A percentile compares a stretch with the other conserved stretches of the same genome.
These are phyloP conservation scores for Murraya paniculata DNA, from an alignment of 345 rosid species.

Conservation along the genomic window DNA sequence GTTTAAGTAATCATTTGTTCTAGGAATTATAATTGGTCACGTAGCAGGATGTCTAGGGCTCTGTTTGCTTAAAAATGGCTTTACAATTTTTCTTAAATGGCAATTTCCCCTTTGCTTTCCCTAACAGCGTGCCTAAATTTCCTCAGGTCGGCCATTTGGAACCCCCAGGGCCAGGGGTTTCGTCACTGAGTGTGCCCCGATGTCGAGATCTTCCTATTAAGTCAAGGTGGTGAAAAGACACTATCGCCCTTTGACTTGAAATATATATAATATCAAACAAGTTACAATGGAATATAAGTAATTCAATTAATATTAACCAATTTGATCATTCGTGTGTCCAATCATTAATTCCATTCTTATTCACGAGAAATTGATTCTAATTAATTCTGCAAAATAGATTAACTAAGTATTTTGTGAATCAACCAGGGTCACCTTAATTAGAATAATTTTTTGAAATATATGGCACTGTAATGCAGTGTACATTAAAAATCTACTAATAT, in stretches of 20 bases:
- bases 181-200: not conserved
- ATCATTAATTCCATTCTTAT: too few relatives aligned
- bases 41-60: not conserved
- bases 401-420: too few relatives aligned
- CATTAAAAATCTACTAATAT: too few relatives aligned
- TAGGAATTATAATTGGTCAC: not conserved
- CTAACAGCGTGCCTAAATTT: slow-evolving; percentile 19
- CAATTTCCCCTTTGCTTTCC: slow-evolving; percentile 27
- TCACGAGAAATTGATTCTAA: too few relatives aligned
- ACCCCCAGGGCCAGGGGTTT: not conserved
- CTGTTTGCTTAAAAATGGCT: slow-evolving; percentile 2
- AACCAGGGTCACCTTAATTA: too few relatives aligned
- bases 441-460: too few relatives aligned
- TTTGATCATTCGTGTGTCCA: too few relatives aligned
- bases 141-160: slow-evolving; percentile 10
- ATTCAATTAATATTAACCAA: too few relatives aligned
- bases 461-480: too few relatives aligned
- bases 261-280: not conserved
- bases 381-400: too few relatives aligned
- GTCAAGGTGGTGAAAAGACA: not conserved
- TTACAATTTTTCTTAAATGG: not conserved
- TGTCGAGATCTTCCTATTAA: not conserved
- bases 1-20: not conserved
- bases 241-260: not conserved
- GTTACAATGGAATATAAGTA: not conserved